Evolutionary conservation across 2,329 filamentous ascomycete genomes (phyloP).

Genomic region (Piedraia hortae): DNA sequence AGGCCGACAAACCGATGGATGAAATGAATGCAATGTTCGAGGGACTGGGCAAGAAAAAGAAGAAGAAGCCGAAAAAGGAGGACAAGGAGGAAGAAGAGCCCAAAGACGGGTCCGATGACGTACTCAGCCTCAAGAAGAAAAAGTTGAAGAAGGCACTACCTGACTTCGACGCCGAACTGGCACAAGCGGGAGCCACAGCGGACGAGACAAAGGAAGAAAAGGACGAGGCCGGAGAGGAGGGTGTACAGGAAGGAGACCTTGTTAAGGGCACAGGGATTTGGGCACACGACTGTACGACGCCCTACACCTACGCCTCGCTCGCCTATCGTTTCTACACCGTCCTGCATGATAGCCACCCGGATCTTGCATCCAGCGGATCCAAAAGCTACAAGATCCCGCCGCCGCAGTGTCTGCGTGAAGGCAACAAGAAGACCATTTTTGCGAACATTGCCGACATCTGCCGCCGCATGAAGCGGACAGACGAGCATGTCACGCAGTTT

Average conservation of each 20-base stretch:
- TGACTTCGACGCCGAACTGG: constrained; percentile 41
- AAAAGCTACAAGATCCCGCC: constrained; percentile 99
- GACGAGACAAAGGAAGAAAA: constrained; percentile 23
- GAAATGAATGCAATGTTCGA: constrained; percentile 14
- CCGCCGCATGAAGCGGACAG: constrained; percentile 96
- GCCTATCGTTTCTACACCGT: constrained; percentile 84
- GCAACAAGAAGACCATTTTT: constrained; percentile 99
- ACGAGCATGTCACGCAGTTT: constrained; percentile 80
- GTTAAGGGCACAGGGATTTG: constrained; percentile 75
- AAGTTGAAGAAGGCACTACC: constrained; percentile 50
- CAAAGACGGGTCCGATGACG: constrained; percentile 33
- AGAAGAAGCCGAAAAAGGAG: constrained; percentile 26
- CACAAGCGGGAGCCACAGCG: constrained; percentile 30
- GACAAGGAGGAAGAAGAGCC: constrained; percentile 10
- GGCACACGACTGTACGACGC: constrained; percentile 49
- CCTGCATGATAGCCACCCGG: constrained; percentile 85
- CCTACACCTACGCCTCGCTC: constrained; percentile 63
- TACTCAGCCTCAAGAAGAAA: constrained; percentile 53
- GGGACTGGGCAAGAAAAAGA: constrained; percentile 32
- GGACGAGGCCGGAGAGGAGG: constrained; percentile 18
- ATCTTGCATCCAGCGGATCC: constrained; percentile 38
- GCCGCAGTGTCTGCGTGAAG: constrained; percentile 95
- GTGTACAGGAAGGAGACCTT: constrained; percentile 41
- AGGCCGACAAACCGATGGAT: constrained; percentile 15
- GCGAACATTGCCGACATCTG: constrained; percentile 97